Percentiles rank a stretch among this genome's conserved stretches.
Conservation (phyloP, 1,284 basidiomycete species). For the Leccinum proximum region DNA sequence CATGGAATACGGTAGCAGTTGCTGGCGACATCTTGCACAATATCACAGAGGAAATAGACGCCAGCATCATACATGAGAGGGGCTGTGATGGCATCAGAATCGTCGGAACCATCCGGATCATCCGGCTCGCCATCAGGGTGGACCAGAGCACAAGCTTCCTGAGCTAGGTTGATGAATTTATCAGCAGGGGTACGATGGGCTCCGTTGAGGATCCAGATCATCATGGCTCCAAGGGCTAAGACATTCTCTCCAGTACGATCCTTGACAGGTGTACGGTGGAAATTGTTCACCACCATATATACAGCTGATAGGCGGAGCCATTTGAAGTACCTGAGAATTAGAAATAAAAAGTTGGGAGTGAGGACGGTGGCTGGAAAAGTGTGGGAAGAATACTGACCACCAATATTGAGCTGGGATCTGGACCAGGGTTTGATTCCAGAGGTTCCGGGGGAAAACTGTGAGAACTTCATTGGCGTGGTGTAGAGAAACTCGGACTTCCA, state of each 20-base stretch:
- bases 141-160: neutral
- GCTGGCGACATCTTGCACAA: neutral
- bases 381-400: slow-evolving; percentile 4
- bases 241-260: neutral
- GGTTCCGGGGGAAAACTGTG: neutral
- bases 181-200: neutral
- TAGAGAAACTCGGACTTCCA: slow-evolving; percentile 3
- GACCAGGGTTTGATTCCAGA: slow-evolving; percentile 4
- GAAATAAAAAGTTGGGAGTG: neutral
- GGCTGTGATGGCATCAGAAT: neutral
- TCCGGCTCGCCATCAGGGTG: neutral
- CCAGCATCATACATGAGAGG: neutral
- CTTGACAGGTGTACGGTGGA: neutral
- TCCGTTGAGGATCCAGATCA: neutral
- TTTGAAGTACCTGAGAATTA: slow-evolving; percentile 11
- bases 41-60: neutral
- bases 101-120: neutral
- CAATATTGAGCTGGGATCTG: slow-evolving; percentile 2
- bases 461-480: neutral
- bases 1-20: neutral
- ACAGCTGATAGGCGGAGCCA: slow-evolving; percentile 1
- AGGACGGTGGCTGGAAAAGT: neutral
- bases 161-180: neutral
- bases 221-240: neutral
- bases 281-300: neutral